Evolutionary conservation across 208 protist species (phyloP).

Genomic region (Trypanosoma cruzi): DNA sequence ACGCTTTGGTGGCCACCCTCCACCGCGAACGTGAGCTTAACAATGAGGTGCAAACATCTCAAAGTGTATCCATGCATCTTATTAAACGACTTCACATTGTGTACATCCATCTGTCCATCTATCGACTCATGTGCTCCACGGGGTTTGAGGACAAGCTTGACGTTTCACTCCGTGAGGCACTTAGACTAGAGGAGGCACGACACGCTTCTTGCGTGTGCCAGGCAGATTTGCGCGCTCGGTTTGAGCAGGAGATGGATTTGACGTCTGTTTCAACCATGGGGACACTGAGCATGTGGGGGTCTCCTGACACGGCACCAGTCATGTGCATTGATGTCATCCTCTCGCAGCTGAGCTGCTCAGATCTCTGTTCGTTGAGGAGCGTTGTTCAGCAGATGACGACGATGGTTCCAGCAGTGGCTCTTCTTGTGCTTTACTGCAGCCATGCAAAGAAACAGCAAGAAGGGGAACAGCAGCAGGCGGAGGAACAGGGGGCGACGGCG

Average conservation of each 20-base stretch:
- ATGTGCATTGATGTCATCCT: constrained; percentile 69
- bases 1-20: constrained; percentile 55
- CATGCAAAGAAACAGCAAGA: not conserved
- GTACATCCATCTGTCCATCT: constrained; percentile 28
- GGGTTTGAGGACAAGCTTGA: constrained; percentile 21
- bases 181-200: constrained; percentile 41
- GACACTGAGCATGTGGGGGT: constrained; percentile 35
- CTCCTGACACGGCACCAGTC: constrained; percentile 13
- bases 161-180: constrained; percentile 37
- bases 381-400: constrained; percentile 34
- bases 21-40: constrained; percentile 49
- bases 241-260: constrained; percentile 40
- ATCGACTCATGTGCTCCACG: constrained; percentile 16
- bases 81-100: constrained; percentile 43
- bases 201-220: constrained; percentile 22
- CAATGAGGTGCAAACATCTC: constrained; percentile 30
- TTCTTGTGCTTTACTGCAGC: constrained; percentile 68
- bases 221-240: constrained; percentile 27
- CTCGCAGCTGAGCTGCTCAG: constrained; percentile 33
- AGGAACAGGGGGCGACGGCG: not conserved
- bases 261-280: constrained; percentile 28
- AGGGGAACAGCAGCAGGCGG: not conserved
- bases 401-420: constrained; percentile 41
- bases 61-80: constrained; percentile 40
- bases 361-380: constrained; percentile 31